Conservation (phyloP, 2,329 filamentous ascomycete species). For the Magnaporthales sp. region DNA sequence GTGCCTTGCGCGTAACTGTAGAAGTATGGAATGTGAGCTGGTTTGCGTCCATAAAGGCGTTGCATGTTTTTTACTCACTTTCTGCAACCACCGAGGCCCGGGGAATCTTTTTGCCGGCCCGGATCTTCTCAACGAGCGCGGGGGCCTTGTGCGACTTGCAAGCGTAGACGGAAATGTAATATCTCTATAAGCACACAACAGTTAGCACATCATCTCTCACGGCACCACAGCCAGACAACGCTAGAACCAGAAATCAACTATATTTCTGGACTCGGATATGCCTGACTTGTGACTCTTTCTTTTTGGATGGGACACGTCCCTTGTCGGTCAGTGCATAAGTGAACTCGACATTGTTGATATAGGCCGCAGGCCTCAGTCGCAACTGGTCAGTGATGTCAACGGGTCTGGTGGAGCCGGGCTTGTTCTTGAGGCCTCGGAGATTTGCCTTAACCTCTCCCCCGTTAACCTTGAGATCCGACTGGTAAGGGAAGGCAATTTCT, state of each 20-base stretch:
- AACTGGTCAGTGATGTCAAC: conserved; percentile 80
- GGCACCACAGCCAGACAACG: not conserved
- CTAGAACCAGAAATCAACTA: not conserved
- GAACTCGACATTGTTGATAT: conserved; percentile 71
- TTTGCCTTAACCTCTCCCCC: conserved; percentile 85
- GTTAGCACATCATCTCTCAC: conserved; percentile 3
- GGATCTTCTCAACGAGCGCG: conserved; percentile 61
- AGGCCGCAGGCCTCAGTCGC: conserved; percentile 56
- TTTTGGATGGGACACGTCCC: conserved; percentile 31
- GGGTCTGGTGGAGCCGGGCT: conserved; percentile 86
- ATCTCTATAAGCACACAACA: conserved; percentile 48
- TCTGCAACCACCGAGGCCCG: conserved; percentile 77
- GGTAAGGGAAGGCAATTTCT: conserved; percentile 83
- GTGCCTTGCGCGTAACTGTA: conserved; percentile 68
- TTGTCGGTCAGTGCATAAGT: conserved; percentile 90
- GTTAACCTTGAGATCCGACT: conserved; percentile 89
- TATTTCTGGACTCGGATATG: conserved; percentile 8
- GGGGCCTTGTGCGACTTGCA: conserved; percentile 66
- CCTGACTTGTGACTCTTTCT: conserved; percentile 10
- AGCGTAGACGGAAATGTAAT: conserved; percentile 63
- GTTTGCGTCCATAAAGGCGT: not conserved
- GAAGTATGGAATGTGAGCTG: not conserved
- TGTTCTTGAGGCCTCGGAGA: conserved; percentile 88
- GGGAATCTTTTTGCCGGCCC: conserved; percentile 60
- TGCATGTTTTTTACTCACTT: conserved; percentile 43